Base-by-base conservation (phyloP, 345 rosid genomes). In the Erodium maritimum region DNA sequence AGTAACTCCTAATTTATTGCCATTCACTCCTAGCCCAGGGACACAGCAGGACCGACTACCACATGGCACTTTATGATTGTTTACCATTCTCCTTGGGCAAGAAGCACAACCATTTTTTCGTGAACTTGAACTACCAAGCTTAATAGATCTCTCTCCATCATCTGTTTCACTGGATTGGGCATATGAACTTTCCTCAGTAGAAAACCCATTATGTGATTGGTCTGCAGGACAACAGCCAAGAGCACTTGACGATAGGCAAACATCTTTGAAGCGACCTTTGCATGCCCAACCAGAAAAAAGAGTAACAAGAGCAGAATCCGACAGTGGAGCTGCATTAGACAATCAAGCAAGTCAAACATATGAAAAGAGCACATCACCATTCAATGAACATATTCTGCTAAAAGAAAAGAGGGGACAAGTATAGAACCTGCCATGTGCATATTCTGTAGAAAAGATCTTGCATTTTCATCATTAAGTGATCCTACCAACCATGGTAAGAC, bases 271-370 rank as follows among this genome's bases (percentile, higher is more conserved):
- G 62, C 82, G 81, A 60, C 95, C 88, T 72, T 82, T 86, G 88
- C 95, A 90, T 66, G 90, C 91, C 97, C 97, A 90, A 60, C 97
- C 95, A 77, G 88, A 76, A 71, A 84, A 87, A 73, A 90, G 97
- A 53, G 91, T 82, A 54, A 86, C 75, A 17, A 90, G 75, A 67
- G 93, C 88, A 62, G 75, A 45, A 75, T 84, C 91, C 14, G 79
- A 53, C 59, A 63, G 53, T 24, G 88, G 95, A 69, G 97, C 97
- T 90, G 82, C 65, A 54, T 14, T 2, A 54, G 57, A 20, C 13
- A 24, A 22, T 54, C 48, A 10, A 4, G 17, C 17, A 10, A 52
- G 54, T 62, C 53, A 58, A 29, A 29, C 37, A 29, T 29, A 29
- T 1, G 37, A 11, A 29, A 29, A 29, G 37, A 29, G 8, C 37